Base-by-base conservation (phyloP, 805 yeast species). In the Saturnispora serradocipensis region DNA sequence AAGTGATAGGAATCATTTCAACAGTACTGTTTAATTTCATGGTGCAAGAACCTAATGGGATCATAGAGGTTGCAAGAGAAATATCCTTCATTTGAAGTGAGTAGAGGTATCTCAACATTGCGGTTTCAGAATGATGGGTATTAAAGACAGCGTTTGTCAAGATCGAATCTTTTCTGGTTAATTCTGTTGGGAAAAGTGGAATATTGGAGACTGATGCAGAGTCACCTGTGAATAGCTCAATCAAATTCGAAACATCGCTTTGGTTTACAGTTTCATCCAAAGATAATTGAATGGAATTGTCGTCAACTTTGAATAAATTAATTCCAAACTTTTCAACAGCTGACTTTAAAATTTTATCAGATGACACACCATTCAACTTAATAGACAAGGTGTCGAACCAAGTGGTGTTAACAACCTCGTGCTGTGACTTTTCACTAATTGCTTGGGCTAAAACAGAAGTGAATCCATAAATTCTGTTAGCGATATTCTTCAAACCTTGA, bases 21-120 rank as follows among this genome's bases (percentile, higher is more conserved):
- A 89, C 95, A 1, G 98, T 91, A 50, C 96, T 85, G 65, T 93
- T 93, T 63, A 93, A 77, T 68, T 93, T 93, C 99, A 93, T 93
- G 18, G 99, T 93, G 74, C 99, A 93, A 7, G 97, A 88, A 25
- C 99, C 99, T 56, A 93, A 76, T 22, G 99, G 95, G 56, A 93
- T 93, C 99, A 93, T 93, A 5, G 97, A 86, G 63, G 89, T 86
- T 10, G 98, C 97, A 53, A 93, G 75, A 0, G 98, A 91, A 54
- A 93, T 73, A 71, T 93, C 99, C 70, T 86, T 88, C 54, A 79
- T 69, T 70, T 93, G 98, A 50, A 93, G 73, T 54, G 78, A 76
- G 64, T 88, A 93, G 60, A 93, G 71, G 70, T 93, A 93, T 66
- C 99, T 81, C 59, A 93, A 75, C 86, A 93, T 85, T 48, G 96